Base-by-base conservation (phyloP, 257 asterid species). In the Paraleonurus japonicus region DNA sequence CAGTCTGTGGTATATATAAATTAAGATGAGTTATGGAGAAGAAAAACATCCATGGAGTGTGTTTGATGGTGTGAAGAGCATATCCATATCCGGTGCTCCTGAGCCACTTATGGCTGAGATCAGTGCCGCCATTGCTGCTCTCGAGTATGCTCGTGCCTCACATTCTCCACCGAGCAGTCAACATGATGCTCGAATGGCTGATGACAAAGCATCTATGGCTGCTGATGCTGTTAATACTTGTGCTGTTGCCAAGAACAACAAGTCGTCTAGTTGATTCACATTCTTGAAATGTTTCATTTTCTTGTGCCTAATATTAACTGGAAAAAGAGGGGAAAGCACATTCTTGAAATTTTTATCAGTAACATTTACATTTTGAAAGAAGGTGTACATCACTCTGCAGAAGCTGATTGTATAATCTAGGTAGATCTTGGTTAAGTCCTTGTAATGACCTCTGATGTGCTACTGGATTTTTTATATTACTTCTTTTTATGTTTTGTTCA, bases 61-160 rank as follows among this genome's bases (percentile, higher is more conserved):
- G 47, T 87, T 73, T 71, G 93, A 89, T 30, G 83, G 81, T 19
- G 81, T 85, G 20, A 87, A 84, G 75, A 55, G 69, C 41, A 76
- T 75, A 30, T 76, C 71, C 41, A 76, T 75, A 30, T 76, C 82
- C 32, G 20, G 60, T 16, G 67, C 79, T 27, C 90, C 96, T 1
- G 90, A 89, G 66, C 81, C 78, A 16, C 84, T 89, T 11, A 85
- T 87, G 88, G 77, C 86, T n/a, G 87, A 85, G 80, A 82, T 85
- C 4, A 75, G 87, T 71, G 75, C 88, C 33, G 91, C 90, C 58
- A 84, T 85, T 71, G 78, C 87, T 33, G 66, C 83, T 47, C 82
- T 89, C 1, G 96, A 87, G 77, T 82, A 82, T 72, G 78, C 83
- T 61, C 85, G 84, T 45, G 85, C 91, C 12, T 64, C 85, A 13